phyloP scores from a whole-genome alignment of 1,284 basidiomycete genomes.

The Malassezia equina region DNA sequence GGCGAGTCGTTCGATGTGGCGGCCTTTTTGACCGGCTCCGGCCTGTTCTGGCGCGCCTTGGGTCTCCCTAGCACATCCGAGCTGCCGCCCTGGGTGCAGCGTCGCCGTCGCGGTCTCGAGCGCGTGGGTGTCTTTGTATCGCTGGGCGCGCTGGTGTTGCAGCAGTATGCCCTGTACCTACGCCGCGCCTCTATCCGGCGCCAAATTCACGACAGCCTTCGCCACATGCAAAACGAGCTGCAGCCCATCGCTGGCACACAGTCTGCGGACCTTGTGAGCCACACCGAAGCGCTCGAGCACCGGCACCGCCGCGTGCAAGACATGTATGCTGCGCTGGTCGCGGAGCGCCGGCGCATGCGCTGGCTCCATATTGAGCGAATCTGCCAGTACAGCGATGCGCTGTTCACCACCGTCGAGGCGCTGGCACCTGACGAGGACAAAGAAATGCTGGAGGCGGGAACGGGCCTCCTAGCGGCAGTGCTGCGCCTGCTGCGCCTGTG shows the following conservation, averaged over 20 bases:
- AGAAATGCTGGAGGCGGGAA: conserved; percentile 24
- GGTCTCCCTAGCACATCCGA: conserved; percentile 18
- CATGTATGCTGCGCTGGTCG: not conserved
- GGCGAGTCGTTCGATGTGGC: conserved; percentile 32
- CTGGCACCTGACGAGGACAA: conserved; percentile 23
- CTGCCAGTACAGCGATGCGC: conserved; percentile 18
- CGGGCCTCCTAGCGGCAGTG: conserved; percentile 19
- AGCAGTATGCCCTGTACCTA: not conserved
- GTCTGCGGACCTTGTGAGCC: not conserved
- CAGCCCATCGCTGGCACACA: not conserved
- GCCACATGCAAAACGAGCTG: conserved; percentile 9
- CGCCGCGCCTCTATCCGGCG: not conserved
- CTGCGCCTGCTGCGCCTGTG: conserved; percentile 22
- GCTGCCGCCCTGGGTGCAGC: conserved; percentile 12
- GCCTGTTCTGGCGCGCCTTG: conserved; percentile 32
- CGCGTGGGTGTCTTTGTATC: conserved; percentile 27
- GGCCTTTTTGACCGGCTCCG: conserved; percentile 24
- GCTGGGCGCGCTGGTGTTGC: conserved; percentile 22
- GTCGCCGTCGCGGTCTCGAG: conserved; percentile 28
- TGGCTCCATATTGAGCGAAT: conserved; percentile 13
- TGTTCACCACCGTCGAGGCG: conserved; percentile 27
- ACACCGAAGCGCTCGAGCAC: not conserved
- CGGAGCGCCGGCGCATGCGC: conserved; percentile 7
- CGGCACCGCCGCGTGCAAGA: not conserved
- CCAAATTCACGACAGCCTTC: not conserved